phyloP scores from a whole-genome alignment of 495 filamentous ascomycete species.

The Penicillium malachiteum region DNA sequence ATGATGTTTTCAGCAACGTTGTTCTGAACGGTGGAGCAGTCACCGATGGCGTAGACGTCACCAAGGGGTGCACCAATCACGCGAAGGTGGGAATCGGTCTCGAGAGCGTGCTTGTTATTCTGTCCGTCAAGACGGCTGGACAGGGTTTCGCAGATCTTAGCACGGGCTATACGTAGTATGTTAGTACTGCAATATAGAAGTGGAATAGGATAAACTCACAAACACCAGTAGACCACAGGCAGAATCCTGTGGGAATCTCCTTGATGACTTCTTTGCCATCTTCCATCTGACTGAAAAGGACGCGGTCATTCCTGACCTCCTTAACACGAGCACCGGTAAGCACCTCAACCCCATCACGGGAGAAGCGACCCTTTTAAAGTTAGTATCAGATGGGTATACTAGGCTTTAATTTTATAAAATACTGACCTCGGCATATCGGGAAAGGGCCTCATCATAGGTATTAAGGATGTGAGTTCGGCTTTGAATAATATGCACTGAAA shows the following conservation, averaged over 20 bases:
- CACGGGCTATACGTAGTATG: conserved; percentile 57
- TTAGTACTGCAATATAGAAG: not conserved
- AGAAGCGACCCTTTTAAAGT: conserved; percentile 59
- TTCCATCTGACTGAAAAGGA: conserved; percentile 83
- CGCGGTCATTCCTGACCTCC: conserved; percentile 77
- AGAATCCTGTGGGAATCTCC: conserved; percentile 94
- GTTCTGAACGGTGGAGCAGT: conserved; percentile 95
- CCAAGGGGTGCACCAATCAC: conserved; percentile 88
- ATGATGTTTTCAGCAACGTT: conserved; percentile 87
- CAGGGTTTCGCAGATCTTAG: conserved; percentile 71
- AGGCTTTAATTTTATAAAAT: not conserved
- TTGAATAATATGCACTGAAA: conserved; percentile 96
- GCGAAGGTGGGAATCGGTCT: conserved; percentile 93
- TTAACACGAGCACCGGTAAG: conserved; percentile 89
- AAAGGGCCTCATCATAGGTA: conserved; percentile 95
- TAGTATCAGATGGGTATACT: conserved; percentile 13
- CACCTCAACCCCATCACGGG: conserved; percentile 85
- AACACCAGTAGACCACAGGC: conserved; percentile 97
- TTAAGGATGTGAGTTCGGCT: conserved; percentile 93
- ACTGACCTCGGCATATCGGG: conserved; percentile 78
- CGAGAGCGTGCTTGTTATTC: conserved; percentile 86
- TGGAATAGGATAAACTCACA: conserved; percentile 30
- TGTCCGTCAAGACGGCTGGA: conserved; percentile 73
- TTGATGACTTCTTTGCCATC: conserved; percentile 76
- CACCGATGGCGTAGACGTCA: conserved; percentile 97